Base-by-base conservation (phyloP, 2,329 filamentous ascomycete species). In the Tetracladium maxilliforme region DNA sequence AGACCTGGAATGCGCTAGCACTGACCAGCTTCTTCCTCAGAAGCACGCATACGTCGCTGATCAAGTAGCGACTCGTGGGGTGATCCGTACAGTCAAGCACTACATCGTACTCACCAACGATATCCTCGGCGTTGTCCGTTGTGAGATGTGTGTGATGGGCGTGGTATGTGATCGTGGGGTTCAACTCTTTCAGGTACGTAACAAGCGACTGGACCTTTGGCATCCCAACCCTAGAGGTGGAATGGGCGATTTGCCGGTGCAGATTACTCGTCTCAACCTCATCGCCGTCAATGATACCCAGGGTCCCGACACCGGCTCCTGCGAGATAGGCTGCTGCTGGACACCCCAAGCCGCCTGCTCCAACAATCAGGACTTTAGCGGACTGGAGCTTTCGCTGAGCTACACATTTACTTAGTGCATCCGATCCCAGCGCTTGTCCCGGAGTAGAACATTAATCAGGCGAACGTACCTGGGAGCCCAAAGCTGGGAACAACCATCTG, bases 41-140 rank as follows among this genome's bases (percentile, higher is more conserved):
- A 4, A 93, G 58, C 7, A 94, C 78, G 38, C 83, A 92, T 10
- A 79, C 69, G 44, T 98, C 90, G 0, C 83, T 93, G 35, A 95
- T 81, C 22, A 95, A 66, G 47, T 98, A 95, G 21, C 90, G 79
- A 0, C 83, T 81, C 2, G 81, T 77, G 0, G 90, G 87, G 35
- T 87, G 84, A 49, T 98, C 90, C 7, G 87, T 95, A 47, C 90
- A 98, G 49, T 98, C 90, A 9, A 98, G 70, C 3, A 95, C 70
- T 1, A 94, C 38, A 39, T 93, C 82, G 44, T 92, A 95, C 4
- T 56, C 39, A 1, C 58, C 51, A 28, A 92, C 68, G 20, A 83
- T 70, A 0, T 58, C 47, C 6, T 70, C 51, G 1, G 83, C 79
- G 26, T 77, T 80, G 30, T 69, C 53, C 0, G 82, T 64, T 0